Percentiles rank a stretch among this genome's conserved stretches.
Evolutionary conservation across 768 basidiomycete genomes (phyloP).

Genomic region (Xanthoconium purpureum): DNA sequence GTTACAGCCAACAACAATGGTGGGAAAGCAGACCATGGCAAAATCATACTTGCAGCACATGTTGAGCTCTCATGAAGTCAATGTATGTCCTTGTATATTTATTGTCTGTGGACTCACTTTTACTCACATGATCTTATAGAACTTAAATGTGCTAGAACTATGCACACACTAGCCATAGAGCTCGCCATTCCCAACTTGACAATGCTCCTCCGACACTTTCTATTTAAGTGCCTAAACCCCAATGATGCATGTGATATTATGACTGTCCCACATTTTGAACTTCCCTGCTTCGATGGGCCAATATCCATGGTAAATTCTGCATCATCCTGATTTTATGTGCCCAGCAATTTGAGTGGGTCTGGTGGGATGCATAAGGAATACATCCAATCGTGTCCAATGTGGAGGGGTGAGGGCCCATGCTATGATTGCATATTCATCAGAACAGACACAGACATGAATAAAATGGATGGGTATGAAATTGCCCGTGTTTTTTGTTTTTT

Average conservation of each 20-base stretch:
- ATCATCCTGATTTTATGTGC: constrained; percentile 22
- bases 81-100: background rate
- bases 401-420: constrained; percentile 10
- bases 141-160: background rate
- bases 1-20: background rate
- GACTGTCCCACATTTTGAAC: background rate
- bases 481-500: constrained; percentile 23
- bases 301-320: constrained; percentile 24
- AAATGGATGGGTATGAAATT: constrained; percentile 21
- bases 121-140: background rate
- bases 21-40: background rate
- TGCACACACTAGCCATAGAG: background rate
- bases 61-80: background rate
- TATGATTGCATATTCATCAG: constrained; percentile 26
- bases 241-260: constrained; percentile 3
- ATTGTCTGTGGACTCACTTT: background rate
- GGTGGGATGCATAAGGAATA: constrained; percentile 28
- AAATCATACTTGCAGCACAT: background rate
- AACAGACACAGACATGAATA: background rate
- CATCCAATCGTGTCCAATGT: constrained; percentile 20
- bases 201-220: constrained; percentile 1
- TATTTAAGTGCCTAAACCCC: constrained; percentile 3
- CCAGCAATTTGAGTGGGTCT: constrained; percentile 27
- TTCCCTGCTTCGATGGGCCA: background rate
- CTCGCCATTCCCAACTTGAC: background rate